Evolutionary conservation across 768 basidiomycete genomes (phyloP), one percentile per base, ranked within the genome.

Genomic region (Tylopilus subfusipes): DNA sequence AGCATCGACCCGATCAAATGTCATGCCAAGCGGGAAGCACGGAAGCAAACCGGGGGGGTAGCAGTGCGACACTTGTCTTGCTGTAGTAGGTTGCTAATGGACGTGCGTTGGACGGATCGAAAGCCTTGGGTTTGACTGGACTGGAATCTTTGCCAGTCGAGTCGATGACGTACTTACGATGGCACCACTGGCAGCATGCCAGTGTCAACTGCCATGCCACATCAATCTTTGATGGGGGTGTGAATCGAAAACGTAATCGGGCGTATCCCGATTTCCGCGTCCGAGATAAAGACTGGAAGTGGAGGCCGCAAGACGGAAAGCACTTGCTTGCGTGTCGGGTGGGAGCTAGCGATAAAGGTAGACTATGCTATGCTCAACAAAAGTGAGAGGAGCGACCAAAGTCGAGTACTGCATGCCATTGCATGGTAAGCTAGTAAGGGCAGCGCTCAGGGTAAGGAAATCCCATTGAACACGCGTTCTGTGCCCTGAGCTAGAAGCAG

Each of bases 401-500:
- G 12, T 12, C n/a, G 13, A 24, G 21, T 44, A 18, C 42, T 27
- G 16, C 7, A 29, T 5, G 18, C 11, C 29, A 18, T 24, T 27
- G 16, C 7, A 29, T 5, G 18, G 2, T 34, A 16, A 36, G n/a
- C n/a, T 18, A 5, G 34, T 11, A 42, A 2, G 36, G 24, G 6
- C 14, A n/a, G 24, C 16, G n/a, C 10, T 27, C 40, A 36, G 42
- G 19, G 45, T 9, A 6, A 24, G 42, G 24, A 25, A 34, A 14
- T 34, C 16, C 18, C 36, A 16, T 24, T 48, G 21, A 42, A 34
- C 57, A 54, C 50, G 36, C 4, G 47, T 42, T 52, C 21, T 5
- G 24, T 19, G 31, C 53, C 58, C 58, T 56, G 59, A 31, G 46
- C 49, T 44, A 60, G 57, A 60, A 60, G 58, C 45, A 27, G 24